Base-by-base conservation (phyloP, 176 grass and related monocot genomes). In the Eremochloa ophiuroides region DNA sequence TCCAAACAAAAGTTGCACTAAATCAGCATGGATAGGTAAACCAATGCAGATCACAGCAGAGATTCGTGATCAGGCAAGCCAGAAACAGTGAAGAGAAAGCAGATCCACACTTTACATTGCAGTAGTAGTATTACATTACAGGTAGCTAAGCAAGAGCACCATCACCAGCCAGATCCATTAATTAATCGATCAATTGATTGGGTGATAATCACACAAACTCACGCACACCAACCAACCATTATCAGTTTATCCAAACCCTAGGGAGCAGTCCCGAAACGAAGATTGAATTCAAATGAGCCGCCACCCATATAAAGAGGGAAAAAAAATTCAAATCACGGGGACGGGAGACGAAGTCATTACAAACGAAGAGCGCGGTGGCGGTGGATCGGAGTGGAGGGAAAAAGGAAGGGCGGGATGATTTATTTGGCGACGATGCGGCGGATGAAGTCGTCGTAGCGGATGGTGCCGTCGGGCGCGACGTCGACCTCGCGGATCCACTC, bases 401-500 rank as follows among this genome's bases (percentile, higher is more conserved):
- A 6, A 2, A 2, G 15, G 18, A 4, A 2, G 15, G 18, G 2
- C 0, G 2, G 22, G 8, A 35, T 94, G 78, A 98, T 78, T 99
- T 99, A 98, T 78, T 99, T 99, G 70, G 96, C 96, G 84, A 87
- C 87, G 82, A 99, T 95, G 73, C 92, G 91, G 75, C 84, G 93
- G 87, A 99, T 99, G 84, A 99, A 93, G 79, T 99, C 96, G 46
- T 99, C 96, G 83, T 99, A 99, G 67, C 86, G 89, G 82, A 99
- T 93, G 79, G 92, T 93, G 64, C 96, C 96, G 48, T 99, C 92
- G 2, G 93, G 85, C 22, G 82, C 88, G 71, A 95, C 90, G 55
- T 93, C 92, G 51, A 98, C 90, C 86, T 98, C 92, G 81, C 93
- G 91, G 90, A 95, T 99, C 96, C 96, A 99, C 88, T 99, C 96